Evolutionary conservation across 176 grass and related monocot genomes (phyloP), one percentile per base, ranked within the genome.

Genomic region (Pharus latifolius): DNA sequence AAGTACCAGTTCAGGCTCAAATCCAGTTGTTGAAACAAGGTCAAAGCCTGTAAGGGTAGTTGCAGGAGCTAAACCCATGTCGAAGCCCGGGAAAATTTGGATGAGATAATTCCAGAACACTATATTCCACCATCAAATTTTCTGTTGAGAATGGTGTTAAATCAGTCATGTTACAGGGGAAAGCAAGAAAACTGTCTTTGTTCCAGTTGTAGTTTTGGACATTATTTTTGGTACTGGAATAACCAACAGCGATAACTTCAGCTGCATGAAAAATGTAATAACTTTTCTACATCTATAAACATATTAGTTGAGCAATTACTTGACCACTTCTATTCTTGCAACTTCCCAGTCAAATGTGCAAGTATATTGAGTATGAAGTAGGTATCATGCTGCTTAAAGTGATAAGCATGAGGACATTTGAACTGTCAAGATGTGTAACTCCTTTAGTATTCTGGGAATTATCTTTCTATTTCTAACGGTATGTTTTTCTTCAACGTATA

Each of bases 11-110:
- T 61, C 40, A 6, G 74, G n/a, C 28, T 59, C 42, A 45, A 73
- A 46, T 42, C 40, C 45, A 5, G 43, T 28, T 42, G 16, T 65
- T 51, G 73, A 79, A 49, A 67, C 59, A 57, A 76, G 64, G 52
- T 48, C 70, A 62, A 74, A 47, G 26, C 49, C 42, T 80, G 70
- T 67, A 30, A 82, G 57, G 62, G 38, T 82, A 35, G 72, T 51
- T 85, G 46, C 74, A 63, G 89, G 70, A 82, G 74, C 74, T 63
- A 82, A 80, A 61, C 54, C 72, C 68, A 80, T 75, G 62, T 64
- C 80, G 40, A 88, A 70, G 60, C 84, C 81, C 56, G 71, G 65
- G 53, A 67, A 82, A 84, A 47, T 48, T 50, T 71, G 64, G 87
- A 68, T 40, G 69, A 58, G 25, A 78, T 57, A 83, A 48, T 70